A percentile compares a stretch with the other conserved stretches of the same genome.
Conservation (phyloP, 2,329 filamentous ascomycete species). For the Hymenoscyphus occultus region DNA sequence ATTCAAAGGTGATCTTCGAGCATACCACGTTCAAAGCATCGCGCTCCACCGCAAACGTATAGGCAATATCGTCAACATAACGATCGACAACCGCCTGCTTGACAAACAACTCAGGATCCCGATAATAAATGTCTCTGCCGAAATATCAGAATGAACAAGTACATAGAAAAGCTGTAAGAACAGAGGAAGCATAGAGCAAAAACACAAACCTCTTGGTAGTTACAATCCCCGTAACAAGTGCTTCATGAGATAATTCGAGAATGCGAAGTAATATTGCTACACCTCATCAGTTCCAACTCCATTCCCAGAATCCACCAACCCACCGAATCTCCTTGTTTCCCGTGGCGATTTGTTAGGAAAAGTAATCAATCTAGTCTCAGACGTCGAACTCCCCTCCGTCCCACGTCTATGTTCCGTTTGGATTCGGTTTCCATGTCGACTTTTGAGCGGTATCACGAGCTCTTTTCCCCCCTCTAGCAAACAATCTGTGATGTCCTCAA, state of each 20-base stretch:
- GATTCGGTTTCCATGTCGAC: slow-evolving; percentile 24
- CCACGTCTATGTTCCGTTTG: not conserved
- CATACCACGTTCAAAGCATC: slow-evolving; percentile 68
- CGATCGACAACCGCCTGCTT: slow-evolving; percentile 67
- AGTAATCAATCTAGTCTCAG: slow-evolving; percentile 21
- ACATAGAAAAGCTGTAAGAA: not conserved
- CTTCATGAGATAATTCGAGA: slow-evolving; percentile 57
- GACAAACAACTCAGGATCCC: slow-evolving; percentile 68
- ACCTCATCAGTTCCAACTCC: slow-evolving; percentile 10
- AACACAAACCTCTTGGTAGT: slow-evolving; percentile 58
- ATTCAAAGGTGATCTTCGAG: not conserved
- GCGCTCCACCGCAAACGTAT: slow-evolving; percentile 63
- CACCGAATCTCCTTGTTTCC: slow-evolving; percentile 54
- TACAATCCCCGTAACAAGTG: slow-evolving; percentile 51
- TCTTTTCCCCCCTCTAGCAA: slow-evolving; percentile 44
- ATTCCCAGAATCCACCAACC: slow-evolving; percentile 27
- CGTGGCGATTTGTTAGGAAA: slow-evolving; percentile 49
- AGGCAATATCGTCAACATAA: slow-evolving; percentile 71
- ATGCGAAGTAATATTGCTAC: slow-evolving; percentile 57
- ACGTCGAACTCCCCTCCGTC: not conserved
- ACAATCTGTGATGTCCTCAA: slow-evolving; percentile 50
- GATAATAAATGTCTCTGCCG: slow-evolving; percentile 76
- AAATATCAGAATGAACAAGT: slow-evolving; percentile 9
- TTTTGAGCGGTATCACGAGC: slow-evolving; percentile 48
- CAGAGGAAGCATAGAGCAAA: slow-evolving; percentile 6